A percentile compares a stretch with the other conserved stretches of the same genome.
phyloP scores from a whole-genome alignment of 257 asterid species.

The Nemophila menziesii region DNA sequence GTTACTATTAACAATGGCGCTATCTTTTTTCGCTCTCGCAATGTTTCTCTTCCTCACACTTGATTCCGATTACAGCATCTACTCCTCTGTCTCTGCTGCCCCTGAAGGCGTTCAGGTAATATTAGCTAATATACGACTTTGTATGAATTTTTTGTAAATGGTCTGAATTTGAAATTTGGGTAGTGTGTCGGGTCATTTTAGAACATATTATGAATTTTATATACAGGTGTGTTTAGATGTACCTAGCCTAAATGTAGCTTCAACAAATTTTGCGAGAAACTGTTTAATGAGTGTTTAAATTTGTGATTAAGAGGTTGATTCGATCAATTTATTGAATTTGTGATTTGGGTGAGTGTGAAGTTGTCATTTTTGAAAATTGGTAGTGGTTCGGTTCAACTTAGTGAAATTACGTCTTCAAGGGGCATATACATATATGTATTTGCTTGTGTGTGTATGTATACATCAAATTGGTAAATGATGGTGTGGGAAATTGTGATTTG shows the following conservation, averaged over 20 bases:
- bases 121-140: not conserved
- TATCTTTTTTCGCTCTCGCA: constrained; percentile 57
- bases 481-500: not conserved
- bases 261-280: too few relatives aligned
- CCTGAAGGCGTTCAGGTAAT: constrained; percentile 87
- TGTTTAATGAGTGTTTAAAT: too few relatives aligned
- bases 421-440: not conserved
- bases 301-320: too few relatives aligned
- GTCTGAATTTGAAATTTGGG: too few relatives aligned
- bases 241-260: too few relatives aligned
- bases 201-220: too few relatives aligned
- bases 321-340: too few relatives aligned
- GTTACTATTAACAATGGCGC: constrained; percentile 48
- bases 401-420: not conserved
- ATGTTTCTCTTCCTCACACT: constrained; percentile 45
- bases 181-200: too few relatives aligned
- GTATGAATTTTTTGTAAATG: not conserved
- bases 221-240: not conserved
- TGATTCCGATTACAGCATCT: constrained; percentile 37
- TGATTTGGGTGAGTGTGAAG: not conserved
- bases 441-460: not conserved
- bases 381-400: not conserved
- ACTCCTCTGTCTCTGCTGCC: constrained; percentile 66
- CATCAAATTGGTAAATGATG: not conserved
- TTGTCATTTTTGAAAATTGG: not conserved